Base-by-base conservation (phyloP, 2,329 filamentous ascomycete genomes). In the Fonsecaea nubica region DNA sequence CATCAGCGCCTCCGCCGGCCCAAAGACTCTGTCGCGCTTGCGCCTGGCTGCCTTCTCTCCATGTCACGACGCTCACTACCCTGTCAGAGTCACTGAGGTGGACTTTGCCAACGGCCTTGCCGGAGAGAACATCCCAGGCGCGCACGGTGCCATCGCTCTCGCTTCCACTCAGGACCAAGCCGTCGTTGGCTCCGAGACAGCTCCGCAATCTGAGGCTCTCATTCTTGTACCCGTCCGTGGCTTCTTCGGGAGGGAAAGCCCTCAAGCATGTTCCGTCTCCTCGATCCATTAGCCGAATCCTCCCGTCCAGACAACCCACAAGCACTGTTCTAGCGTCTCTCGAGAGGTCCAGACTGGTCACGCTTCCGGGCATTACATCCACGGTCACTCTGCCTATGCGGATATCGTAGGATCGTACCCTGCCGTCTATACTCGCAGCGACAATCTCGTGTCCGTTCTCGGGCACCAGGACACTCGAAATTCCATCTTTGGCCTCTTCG, bases 91-190 rank as follows among this genome's bases (percentile, higher is more conserved):
- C 32, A 62, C 64, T 69, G 54, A 72, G 61, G 10, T 70, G 63
- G 53, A 75, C 61, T 35, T 36, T 56, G 2, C 66, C 72, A 38
- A 73, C 61, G 25, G 54, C 38, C 62, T 88, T 86, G 1, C 92
- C 93, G 5, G 85, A 90, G 62, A 97, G 77, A 21, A 96, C 80
- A 79, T 97, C 93, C 94, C 94, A 98, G 1, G 88, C 92, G 81
- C 89, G 89, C 7, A 93, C 79, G 73, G 83, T 83, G 2, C 90
- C 91, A 67, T 90, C 82, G 74, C 86, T 83, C 78, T 97, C 93
- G 74, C 93, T 92, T 7, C 94, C 94, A 58, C 88, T 90, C 3
- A 97, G 74, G 1, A 95, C 92, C 57, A 90, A 89, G 66, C 87
- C 89, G 78, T 97, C 94, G 69, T 86, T 88, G 35, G 87, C 84